Percentiles rank a stretch among this genome's conserved stretches.
These are phyloP conservation scores for Moniliophthora roreri DNA, from an alignment of 1,284 basidiomycete genomes.

Conservation along the genomic window DNA sequence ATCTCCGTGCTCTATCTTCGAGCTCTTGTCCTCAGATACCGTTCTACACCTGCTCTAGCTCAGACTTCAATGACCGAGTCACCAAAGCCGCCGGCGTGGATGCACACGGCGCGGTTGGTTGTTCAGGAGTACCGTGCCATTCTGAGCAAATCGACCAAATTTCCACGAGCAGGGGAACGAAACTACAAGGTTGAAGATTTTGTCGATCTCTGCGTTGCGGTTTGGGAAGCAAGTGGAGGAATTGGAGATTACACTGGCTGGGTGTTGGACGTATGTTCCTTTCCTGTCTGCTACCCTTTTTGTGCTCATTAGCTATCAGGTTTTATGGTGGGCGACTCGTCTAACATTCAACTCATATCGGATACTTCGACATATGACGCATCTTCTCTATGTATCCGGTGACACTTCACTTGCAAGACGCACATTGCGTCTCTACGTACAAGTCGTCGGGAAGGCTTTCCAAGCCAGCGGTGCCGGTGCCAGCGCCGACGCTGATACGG, in stretches of 20 bases:
- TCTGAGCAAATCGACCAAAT: conserved; percentile 65
- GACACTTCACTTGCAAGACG: conserved; percentile 71
- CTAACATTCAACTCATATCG: conserved; percentile 90
- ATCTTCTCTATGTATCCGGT: conserved; percentile 65
- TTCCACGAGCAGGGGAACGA: conserved; percentile 83
- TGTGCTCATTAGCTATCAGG: conserved; percentile 36
- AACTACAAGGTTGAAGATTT: conserved; percentile 85
- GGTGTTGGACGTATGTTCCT: conserved; percentile 67
- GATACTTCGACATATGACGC: conserved; percentile 80
- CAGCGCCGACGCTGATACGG: conserved; percentile 46
- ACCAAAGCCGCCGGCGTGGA: conserved; percentile 53
- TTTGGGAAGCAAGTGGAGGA: conserved; percentile 76
- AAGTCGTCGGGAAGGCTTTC: conserved; percentile 78
- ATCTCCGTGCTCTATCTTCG: conserved; percentile 72
- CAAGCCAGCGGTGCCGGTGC: conserved; percentile 50
- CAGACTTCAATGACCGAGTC: conserved; percentile 14
- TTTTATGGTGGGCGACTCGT: conserved; percentile 89
- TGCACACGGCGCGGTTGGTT: conserved; percentile 60
- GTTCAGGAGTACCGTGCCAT: conserved; percentile 71
- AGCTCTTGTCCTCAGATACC: conserved; percentile 58
- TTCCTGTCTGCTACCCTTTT: conserved; percentile 13
- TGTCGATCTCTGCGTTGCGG: conserved; percentile 76
- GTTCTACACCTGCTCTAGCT: conserved; percentile 21
- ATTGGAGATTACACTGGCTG: conserved; percentile 61
- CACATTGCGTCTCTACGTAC: conserved; percentile 80